These are phyloP conservation scores for Penicillium bovifimosum DNA, from an alignment of 495 filamentous ascomycete genomes.

Conservation along the genomic window DNA sequence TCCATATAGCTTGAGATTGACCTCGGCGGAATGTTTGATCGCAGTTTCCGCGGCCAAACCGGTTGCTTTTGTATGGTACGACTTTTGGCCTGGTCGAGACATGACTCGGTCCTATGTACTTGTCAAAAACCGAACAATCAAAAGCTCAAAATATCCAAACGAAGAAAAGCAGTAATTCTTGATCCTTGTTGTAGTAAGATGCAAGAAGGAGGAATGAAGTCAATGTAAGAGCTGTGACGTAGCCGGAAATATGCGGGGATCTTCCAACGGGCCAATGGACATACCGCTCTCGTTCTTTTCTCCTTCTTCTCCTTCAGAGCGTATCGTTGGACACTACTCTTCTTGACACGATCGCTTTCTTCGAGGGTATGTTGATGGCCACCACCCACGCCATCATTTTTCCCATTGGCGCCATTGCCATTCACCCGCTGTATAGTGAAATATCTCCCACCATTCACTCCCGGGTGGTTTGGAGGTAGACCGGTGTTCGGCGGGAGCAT, in stretches of 20 bases:
- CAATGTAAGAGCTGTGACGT: constrained; percentile 18
- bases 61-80: constrained; percentile 78
- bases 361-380: constrained; percentile 71
- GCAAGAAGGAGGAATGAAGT: not conserved
- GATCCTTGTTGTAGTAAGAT: not conserved
- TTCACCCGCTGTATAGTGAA: constrained; percentile 75
- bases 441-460: constrained; percentile 49
- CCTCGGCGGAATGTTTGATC: constrained; percentile 61
- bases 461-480: constrained; percentile 39
- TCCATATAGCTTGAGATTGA: constrained; percentile 76
- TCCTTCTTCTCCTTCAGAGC: constrained; percentile 63
- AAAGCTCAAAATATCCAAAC: not conserved
- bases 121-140: constrained; percentile 4
- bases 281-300: constrained; percentile 61
- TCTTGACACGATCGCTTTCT: constrained; percentile 81
- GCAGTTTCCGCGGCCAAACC: constrained; percentile 72
- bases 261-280: constrained; percentile 15
- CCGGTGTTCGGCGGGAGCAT: constrained; percentile 33
- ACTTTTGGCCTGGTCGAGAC: constrained; percentile 55
- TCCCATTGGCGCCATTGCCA: constrained; percentile 70
- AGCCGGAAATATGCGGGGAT: constrained; percentile 16
- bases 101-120: constrained; percentile 31
- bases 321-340: constrained; percentile 69
- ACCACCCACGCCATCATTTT: constrained; percentile 58
- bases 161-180: not conserved